Base-by-base conservation (phyloP, 2,329 filamentous ascomycete species). In the Ophiobolus disseminans region DNA sequence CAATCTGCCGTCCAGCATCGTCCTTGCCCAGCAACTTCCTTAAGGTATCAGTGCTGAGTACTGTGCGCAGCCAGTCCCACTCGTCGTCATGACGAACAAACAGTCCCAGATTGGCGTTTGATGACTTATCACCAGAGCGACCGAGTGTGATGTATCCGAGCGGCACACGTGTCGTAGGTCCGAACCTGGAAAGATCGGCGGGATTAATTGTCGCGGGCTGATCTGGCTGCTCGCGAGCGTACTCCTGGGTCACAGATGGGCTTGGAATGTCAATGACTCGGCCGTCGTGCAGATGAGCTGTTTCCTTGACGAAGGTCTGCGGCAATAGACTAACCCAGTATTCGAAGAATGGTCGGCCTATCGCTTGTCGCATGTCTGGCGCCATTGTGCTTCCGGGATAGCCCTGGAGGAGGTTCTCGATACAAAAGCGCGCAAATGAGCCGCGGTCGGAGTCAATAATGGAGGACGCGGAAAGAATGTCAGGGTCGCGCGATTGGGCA, bases 11-110 rank as follows among this genome's bases (percentile, higher is more conserved):
- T 13, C 60, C 70, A 6, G 72, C 57, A 72, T 75, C 79, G 48
- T 81, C 79, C 8, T 76, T 66, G 0, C 70, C 78, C 1, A 81
- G 71, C 37, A 77, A 55, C 7, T 72, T 55, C n/a, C 68, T 64
- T 45, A 80, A 55, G 11, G 63, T 69, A 3, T 60, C 50, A 7
- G 66, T 60, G 0, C 72, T 79, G 56, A 82, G 62, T 4, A 79
- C 73, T 2, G 62, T 58, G 16, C 68, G 70, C 8, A 77, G 62
- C 75, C 74, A 77, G 2, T 73, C 59, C 53, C 70, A 81, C 55
- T 80, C 77, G 22, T 77, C 73, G 0, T 59, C 56, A 26, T 66
- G 55, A 1, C 72, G 68, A 3, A 76, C 73, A 42, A 73, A 77
- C 10, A 77, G 47, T 0, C 77, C 75, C 17, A 76, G 65, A 38